Base-by-base conservation (phyloP, 1,284 basidiomycete species). In the Coniferiporia weirii region DNA sequence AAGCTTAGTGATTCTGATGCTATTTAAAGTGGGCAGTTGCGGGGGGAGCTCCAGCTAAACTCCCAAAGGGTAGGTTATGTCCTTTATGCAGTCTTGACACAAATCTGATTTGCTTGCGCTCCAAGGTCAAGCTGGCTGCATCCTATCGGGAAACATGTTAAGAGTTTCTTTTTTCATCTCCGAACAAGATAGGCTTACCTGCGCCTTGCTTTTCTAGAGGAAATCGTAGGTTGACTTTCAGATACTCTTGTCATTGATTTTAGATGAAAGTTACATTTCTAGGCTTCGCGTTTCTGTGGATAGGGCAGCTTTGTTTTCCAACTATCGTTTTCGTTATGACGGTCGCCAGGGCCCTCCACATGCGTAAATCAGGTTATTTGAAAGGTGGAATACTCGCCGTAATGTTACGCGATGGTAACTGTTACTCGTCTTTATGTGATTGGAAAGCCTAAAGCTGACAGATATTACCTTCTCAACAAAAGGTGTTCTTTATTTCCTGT, bases 231-330 rank as follows among this genome's bases (percentile, higher is more conserved):
- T 40, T 15, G 15, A 40, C 27, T 27, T 27, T 9, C 12, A 10
- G 15, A 15, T 40, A 3, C 15, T 40, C 15, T 9, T 15, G 9
- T 15, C 3, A 3, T 40, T 40, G 15, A 40, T 40, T n/a, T 40
- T 40, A n/a, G 8, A 3, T 40, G 38, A 12, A 2, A 9, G 15
- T n/a, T 3, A 40, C 10, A 4, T 9, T 15, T 32, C 2, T 9
- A 54, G 52, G 52, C 34, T 54, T 54, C 36, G 52, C 40, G 9
- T 17, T 32, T 15, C n/a, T 54, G 13, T 54, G 52, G 52, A 45
- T 54, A 8, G 52, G 52, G 12, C 52, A 54, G 17, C 40, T 54
- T 19, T 17, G 17, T 17, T 54, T 54, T 27, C 52, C 52, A 13
- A 54, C 40, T 17, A 20, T 54, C 10, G 43, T 54, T n/a, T 54